Conservation (phyloP, 441 rosid species). For the Melastoma candidum region DNA sequence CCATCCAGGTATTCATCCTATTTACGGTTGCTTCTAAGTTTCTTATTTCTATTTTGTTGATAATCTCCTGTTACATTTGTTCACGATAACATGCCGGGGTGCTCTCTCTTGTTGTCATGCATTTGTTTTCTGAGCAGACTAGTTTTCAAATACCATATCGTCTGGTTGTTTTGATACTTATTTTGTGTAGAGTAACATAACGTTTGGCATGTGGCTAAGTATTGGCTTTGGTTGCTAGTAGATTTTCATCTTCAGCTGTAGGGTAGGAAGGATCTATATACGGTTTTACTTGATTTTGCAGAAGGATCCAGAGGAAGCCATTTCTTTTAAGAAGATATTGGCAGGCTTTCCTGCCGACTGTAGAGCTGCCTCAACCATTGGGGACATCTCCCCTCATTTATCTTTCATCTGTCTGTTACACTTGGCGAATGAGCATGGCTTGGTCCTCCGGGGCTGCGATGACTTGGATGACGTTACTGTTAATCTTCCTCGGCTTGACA, state of each 20-base stretch:
- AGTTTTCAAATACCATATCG: too few relatives aligned
- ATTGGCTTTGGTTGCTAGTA: too few relatives aligned
- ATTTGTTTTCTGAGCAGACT: too few relatives aligned
- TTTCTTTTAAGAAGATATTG: constrained; percentile 64
- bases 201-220: too few relatives aligned
- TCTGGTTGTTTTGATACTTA: too few relatives aligned
- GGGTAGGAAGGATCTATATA: neutral
- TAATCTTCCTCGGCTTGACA: constrained; percentile 22
- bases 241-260: too few relatives aligned
- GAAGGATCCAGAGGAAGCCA: constrained; percentile 28
- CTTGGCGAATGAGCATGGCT: constrained; percentile 85
- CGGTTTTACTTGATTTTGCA: neutral
- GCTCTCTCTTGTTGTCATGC: too few relatives aligned
- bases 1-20: constrained; percentile 28
- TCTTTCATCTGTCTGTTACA: constrained; percentile 89
- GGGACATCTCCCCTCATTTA: constrained; percentile 81
- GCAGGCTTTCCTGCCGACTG: constrained; percentile 60
- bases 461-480: constrained; percentile 62
- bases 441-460: constrained; percentile 41
- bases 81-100: too few relatives aligned
- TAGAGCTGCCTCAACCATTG: constrained; percentile 49
- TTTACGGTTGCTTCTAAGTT: too few relatives aligned
- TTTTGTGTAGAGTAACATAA: too few relatives aligned
- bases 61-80: too few relatives aligned
- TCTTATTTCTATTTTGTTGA: too few relatives aligned